Evolutionary conservation across 2,329 filamentous ascomycete genomes (phyloP).

Genomic region (Dactylonectria estremocensis): DNA sequence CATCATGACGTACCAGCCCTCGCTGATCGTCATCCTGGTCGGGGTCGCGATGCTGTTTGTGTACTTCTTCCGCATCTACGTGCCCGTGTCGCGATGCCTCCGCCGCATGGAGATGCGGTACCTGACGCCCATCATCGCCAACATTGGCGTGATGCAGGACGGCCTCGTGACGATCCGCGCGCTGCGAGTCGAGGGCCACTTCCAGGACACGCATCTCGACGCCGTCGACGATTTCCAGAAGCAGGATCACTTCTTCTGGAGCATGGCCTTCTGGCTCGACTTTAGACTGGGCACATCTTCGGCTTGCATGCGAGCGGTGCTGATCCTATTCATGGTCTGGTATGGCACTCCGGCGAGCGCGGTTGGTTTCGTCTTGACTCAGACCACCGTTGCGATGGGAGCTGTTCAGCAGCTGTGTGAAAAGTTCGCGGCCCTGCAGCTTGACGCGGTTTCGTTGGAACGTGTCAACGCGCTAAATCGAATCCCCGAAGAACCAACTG

Average conservation of each 20-base stretch:
- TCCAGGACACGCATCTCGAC: conserved; percentile 83
- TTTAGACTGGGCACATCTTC: conserved; percentile 78
- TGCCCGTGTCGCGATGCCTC: conserved; percentile 87
- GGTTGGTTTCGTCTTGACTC: conserved; percentile 85
- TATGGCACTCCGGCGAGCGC: conserved; percentile 83
- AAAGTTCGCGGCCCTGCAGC: conserved; percentile 87
- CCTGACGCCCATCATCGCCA: conserved; percentile 89
- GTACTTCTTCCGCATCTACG: conserved; percentile 81
- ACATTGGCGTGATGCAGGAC: conserved; percentile 90
- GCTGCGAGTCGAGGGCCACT: conserved; percentile 83
- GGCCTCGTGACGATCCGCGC: conserved; percentile 90
- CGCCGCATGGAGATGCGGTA: conserved; percentile 92
- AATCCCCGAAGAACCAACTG: conserved; percentile 81
- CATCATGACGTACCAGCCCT: conserved; percentile 83
- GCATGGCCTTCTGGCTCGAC: conserved; percentile 86
- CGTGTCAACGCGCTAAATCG: conserved; percentile 86
- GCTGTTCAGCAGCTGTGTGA: conserved; percentile 74
- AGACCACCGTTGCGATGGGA: conserved; percentile 55
- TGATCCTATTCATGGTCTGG: conserved; percentile 83
- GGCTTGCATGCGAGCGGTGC: conserved; percentile 78
- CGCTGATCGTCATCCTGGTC: conserved; percentile 81
- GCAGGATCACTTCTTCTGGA: conserved; percentile 98
- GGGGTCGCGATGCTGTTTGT: conserved; percentile 79
- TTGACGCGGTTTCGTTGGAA: conserved; percentile 93
- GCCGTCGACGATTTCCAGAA: conserved; percentile 93